phyloP scores from a whole-genome alignment of 2,329 filamentous ascomycete species.

The Penicillium hordei region DNA sequence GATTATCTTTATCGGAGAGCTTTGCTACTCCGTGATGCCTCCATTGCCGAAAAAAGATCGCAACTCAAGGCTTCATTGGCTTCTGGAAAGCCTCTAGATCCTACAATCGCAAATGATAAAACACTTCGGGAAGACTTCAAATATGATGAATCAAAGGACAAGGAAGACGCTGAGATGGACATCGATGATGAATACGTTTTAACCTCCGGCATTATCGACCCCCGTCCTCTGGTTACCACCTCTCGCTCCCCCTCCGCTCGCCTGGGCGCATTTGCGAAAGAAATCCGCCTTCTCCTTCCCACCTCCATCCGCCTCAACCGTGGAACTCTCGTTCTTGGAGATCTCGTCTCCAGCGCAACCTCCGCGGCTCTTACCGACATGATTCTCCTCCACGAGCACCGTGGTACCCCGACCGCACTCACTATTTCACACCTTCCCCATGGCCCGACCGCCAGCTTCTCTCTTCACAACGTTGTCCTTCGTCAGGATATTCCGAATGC shows the following conservation, averaged over 20 bases:
- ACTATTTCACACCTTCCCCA: slow-evolving; percentile 86
- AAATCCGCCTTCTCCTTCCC: slow-evolving; percentile 78
- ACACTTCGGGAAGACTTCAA: slow-evolving; percentile 81
- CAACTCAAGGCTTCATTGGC: slow-evolving; percentile 84
- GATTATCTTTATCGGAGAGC: slow-evolving; percentile 92
- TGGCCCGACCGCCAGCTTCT: slow-evolving; percentile 83
- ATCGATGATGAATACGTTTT: slow-evolving; percentile 90
- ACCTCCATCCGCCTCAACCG: slow-evolving; percentile 87
- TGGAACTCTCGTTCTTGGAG: slow-evolving; percentile 83
- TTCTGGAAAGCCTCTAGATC: slow-evolving; percentile 80
- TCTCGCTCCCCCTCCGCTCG: slow-evolving; percentile 83
- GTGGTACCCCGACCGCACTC: slow-evolving; percentile 86
- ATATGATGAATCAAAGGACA: slow-evolving; percentile 74
- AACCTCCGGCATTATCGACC: slow-evolving; percentile 87
- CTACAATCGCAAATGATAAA: slow-evolving; percentile 82
- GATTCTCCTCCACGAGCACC: slow-evolving; percentile 84
- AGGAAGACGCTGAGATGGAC: slow-evolving; percentile 77
- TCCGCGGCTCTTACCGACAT: slow-evolving; percentile 80
- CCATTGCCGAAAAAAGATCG: slow-evolving; percentile 86
- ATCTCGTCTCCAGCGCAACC: slow-evolving; percentile 79
- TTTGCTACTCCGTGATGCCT: slow-evolving; percentile 81
- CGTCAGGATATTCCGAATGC: slow-evolving; percentile 90
- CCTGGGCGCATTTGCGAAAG: slow-evolving; percentile 87
- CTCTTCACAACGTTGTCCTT: slow-evolving; percentile 86
- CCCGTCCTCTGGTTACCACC: slow-evolving; percentile 85